Base-by-base conservation (phyloP, 495 filamentous ascomycete species). In the Letharia lupina region DNA sequence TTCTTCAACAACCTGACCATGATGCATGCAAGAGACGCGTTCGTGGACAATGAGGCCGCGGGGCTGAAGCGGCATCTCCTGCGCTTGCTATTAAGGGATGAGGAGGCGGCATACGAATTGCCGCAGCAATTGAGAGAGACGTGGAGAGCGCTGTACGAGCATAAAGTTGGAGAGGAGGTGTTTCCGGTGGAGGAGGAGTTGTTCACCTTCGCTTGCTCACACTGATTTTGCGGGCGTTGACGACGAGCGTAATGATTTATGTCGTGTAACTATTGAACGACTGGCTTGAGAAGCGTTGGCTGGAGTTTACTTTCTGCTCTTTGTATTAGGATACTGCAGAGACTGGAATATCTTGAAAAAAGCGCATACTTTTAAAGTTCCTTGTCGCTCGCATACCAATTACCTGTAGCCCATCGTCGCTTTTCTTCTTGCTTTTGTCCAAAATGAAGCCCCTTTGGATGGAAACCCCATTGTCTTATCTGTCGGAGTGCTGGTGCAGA, bases 1-100 rank as follows among this genome's bases (percentile, higher is more conserved):
- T 65, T 65, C 42, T 65, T 65, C 64, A 65, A 65, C 39, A 65
- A 65, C 31, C 20, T 65, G 44, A 54, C 11, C 28, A 61, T 61
- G 57, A 45, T 65, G 58, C 64, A 65, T 44, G 64, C 64, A 16
- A 41, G 64, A 7, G 64, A 65, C 48, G 57, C 44, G 31, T 65
- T 65, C 28, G 64, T 54, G 11, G 64, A 65, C 16, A 31, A 48
- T 16, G 58, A 60, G n/a, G 64, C 57, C 4, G 28, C 7, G 28
- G 64, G 45, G 4, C 20, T 40, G 3, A 65, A 65, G n/a, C 18
- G 64, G 10, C 64, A 65, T 61, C 39, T 65, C 8, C 64, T 65
- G 35, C 42, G 64, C 0, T 41, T 65, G 64, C 61, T 65, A 15
- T 20, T 65, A 45, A 10, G 58, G n/a, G 60, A 65, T 3, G 58